Percentiles rank a stretch among this genome's conserved stretches.
These are phyloP conservation scores for Arctium minus DNA, from an alignment of 129 eudicot genomes.

Conservation along the genomic window DNA sequence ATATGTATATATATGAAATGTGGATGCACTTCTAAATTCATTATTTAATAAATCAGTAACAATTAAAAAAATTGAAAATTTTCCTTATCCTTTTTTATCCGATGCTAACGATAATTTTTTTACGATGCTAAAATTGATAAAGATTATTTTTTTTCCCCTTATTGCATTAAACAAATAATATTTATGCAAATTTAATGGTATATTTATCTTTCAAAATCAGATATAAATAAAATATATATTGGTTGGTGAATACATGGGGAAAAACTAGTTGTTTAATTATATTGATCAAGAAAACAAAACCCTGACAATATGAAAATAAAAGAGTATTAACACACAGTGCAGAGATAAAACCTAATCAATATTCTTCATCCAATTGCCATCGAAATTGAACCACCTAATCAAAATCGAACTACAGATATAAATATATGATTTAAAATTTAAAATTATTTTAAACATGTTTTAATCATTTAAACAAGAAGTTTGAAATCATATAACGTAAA, in stretches of 20 bases:
- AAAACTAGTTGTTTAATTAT: neutral
- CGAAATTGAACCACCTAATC: conserved; percentile 1
- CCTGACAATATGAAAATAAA: conserved; percentile 10
- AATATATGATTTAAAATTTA: too few relatives aligned
- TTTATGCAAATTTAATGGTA: neutral
- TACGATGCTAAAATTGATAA: neutral
- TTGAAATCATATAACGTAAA: too few relatives aligned
- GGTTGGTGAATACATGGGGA: neutral
- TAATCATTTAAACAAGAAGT: neutral
- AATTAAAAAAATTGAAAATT: too few relatives aligned
- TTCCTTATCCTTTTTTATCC: too few relatives aligned
- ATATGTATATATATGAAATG: neutral
- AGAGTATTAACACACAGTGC: neutral
- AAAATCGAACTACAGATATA: too few relatives aligned
- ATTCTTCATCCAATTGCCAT: neutral
- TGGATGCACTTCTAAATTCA: neutral
- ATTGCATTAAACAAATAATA: too few relatives aligned
- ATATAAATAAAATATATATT: too few relatives aligned
- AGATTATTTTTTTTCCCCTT: too few relatives aligned
- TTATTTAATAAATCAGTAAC: too few relatives aligned
- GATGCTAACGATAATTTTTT: too few relatives aligned
- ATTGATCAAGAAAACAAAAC: neutral
- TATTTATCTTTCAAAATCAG: neutral
- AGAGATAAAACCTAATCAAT: conserved; percentile 16
- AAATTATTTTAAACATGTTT: neutral